Conservation (phyloP, 2,329 filamentous ascomycete species). For the Fusarium succisae region DNA sequence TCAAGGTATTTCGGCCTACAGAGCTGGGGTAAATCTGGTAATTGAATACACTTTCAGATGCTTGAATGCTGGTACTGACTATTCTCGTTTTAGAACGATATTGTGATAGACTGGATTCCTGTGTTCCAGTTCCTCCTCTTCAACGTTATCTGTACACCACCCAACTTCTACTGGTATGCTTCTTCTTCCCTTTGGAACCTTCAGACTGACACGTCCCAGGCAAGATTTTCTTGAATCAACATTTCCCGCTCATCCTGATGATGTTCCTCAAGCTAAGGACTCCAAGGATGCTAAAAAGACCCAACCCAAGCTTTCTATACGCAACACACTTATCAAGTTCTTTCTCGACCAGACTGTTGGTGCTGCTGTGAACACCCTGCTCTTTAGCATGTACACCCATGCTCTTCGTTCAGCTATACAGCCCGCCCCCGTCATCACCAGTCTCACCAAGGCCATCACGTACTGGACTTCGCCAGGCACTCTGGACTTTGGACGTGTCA, state of each 20-base stretch:
- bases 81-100: slow-evolving; percentile 57
- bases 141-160: slow-evolving; percentile 76
- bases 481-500: slow-evolving; percentile 57
- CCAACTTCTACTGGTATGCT: slow-evolving; percentile 83
- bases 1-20: slow-evolving; percentile 73
- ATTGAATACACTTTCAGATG: background rate
- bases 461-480: slow-evolving; percentile 52
- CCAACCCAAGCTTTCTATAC: slow-evolving; percentile 62
- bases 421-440: slow-evolving; percentile 50
- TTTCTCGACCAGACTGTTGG: slow-evolving; percentile 75
- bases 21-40: slow-evolving; percentile 60
- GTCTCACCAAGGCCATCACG: slow-evolving; percentile 46
- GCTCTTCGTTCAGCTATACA: slow-evolving; percentile 63
- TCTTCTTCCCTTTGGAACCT: slow-evolving; percentile 24
- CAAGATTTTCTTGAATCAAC: slow-evolving; percentile 79
- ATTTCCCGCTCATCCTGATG: slow-evolving; percentile 72
- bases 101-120: slow-evolving; percentile 71
- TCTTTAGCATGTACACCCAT: slow-evolving; percentile 69
- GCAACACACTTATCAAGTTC: slow-evolving; percentile 74
- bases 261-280: slow-evolving; percentile 51
- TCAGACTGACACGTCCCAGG: slow-evolving; percentile 51
- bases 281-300: slow-evolving; percentile 33
- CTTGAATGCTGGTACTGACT: background rate
- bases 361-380: slow-evolving; percentile 70
- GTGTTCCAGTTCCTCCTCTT: slow-evolving; percentile 82